Conservation (phyloP, 371 early-diverging fungal species). For the Apophysomyces sp. region DNA sequence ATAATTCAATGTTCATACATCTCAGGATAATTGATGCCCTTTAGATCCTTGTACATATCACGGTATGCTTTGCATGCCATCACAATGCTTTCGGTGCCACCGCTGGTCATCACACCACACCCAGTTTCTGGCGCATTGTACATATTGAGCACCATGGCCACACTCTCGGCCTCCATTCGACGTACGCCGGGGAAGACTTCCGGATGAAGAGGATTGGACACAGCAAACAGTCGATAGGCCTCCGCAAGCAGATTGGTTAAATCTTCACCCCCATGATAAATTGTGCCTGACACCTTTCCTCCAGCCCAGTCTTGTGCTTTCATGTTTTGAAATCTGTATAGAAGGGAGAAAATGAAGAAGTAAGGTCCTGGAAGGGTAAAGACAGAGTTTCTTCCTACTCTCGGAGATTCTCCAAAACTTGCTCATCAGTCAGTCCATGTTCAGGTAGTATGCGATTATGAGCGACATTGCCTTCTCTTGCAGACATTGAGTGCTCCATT, state of each 20-base stretch:
- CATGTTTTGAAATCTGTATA: slow-evolving; percentile 38
- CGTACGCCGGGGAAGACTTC: slow-evolving; percentile 95
- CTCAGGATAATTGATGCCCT: slow-evolving; percentile 87
- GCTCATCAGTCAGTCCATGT: slow-evolving; percentile 61
- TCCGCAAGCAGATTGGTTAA: slow-evolving; percentile 72
- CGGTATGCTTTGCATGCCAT: slow-evolving; percentile 93
- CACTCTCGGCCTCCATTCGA: slow-evolving; percentile 93
- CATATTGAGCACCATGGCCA: slow-evolving; percentile 86
- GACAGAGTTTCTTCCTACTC: no score
- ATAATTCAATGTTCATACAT: slow-evolving; percentile 56
- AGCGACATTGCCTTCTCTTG: slow-evolving; percentile 59
- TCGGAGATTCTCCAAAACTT: slow-evolving; percentile 56
- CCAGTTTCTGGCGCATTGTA: slow-evolving; percentile 79
- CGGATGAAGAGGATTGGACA: slow-evolving; percentile 93
- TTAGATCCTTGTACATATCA: slow-evolving; percentile 68
- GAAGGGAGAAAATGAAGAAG: slow-evolving; percentile 2
- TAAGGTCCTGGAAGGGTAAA: no score
- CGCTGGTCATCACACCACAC: slow-evolving; percentile 88
- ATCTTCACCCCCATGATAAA: slow-evolving; percentile 90
- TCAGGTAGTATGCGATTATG: slow-evolving; percentile 63
- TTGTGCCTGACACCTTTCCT: slow-evolving; percentile 88
- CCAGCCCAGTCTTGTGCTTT: slow-evolving; percentile 76
- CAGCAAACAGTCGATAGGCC: slow-evolving; percentile 84
- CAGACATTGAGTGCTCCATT: slow-evolving; percentile 74
- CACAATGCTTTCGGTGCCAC: slow-evolving; percentile 93